Base-by-base conservation (phyloP, 2,329 filamentous ascomycete species). In the Neofusicoccum cordaticola region DNA sequence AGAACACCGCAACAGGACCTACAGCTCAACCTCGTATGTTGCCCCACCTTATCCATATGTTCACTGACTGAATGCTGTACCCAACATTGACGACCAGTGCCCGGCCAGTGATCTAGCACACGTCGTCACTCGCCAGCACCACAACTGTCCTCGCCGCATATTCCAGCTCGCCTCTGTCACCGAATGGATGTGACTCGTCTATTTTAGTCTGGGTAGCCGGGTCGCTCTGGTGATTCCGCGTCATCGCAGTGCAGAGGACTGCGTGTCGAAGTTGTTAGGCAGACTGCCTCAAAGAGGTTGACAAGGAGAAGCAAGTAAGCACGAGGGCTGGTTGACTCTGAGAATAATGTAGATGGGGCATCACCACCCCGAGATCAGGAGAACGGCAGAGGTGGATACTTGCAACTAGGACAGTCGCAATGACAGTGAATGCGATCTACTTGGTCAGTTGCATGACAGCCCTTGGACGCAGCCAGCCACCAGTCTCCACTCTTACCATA, bases 401-500 rank as follows among this genome's bases (percentile, higher is more conserved):
- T 67, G 76, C 75, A 82, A 1, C 80, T 79, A 4, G 80, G 80
- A 66, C 77, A 80, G 15, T 81, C 67, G 1, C 75, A 72, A 66
- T 82, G 81, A 65, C 72, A 74, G 63, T 80, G 75, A 44, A 82
- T 79, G 12, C 73, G n/a, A 81, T 72, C 61, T 78, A 75, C 60
- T 78, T 80, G 7, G 81, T 83, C 50, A 85, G 72, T 47, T 78
- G 73, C 9, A 79, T 72, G 6, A 82, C 80, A 0, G 80, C 78
- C 79, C 67, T 84, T 84, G 47, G 75, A 79, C 78, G 62, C 78
- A 80, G 68, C 19, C 84, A 84, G 17, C 74, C 72, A 31, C 77
- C 75, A 72, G 68, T 41, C 39, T n/a, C 22, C 4, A 1, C 9
- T 45, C 35, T 15, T n/a, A 31, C 50, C 11, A 48, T 15, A 41